A percentile compares a stretch with the other conserved stretches of the same genome.
Evolutionary conservation across 2,329 filamentous ascomycete genomes (phyloP).

Genomic region (Blastomyces gilchristii): DNA sequence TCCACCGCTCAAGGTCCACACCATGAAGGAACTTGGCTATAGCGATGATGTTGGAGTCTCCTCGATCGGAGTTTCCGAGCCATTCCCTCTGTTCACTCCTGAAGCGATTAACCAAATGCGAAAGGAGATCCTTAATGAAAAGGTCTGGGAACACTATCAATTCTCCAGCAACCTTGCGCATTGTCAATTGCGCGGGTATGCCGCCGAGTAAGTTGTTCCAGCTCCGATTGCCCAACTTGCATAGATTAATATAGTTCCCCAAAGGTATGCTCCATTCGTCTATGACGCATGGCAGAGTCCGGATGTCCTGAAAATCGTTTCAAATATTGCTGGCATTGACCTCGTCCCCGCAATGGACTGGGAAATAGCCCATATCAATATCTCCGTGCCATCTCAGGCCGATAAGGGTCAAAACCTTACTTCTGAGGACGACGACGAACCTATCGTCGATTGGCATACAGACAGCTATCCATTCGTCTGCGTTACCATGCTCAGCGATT

Average conservation of each 20-base stretch:
- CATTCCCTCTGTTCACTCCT: conserved; percentile 52
- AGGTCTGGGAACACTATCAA: conserved; percentile 47
- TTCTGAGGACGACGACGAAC: conserved; percentile 41
- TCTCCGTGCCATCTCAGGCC: conserved; percentile 42
- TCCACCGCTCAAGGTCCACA: conserved; percentile 42
- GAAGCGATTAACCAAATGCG: conserved; percentile 55
- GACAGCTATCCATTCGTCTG: conserved; percentile 61
- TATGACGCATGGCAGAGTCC: conserved; percentile 53
- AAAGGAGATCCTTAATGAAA: conserved; percentile 48
- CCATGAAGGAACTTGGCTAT: conserved; percentile 53
- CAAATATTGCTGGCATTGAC: conserved; percentile 46
- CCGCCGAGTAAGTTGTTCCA: conserved; percentile 40
- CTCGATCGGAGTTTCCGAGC: conserved; percentile 52
- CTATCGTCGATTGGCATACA: conserved; percentile 53
- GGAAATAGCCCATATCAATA: conserved; percentile 49
- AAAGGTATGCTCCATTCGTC: conserved; percentile 53
- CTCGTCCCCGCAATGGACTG: conserved; percentile 45
- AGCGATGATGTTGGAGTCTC: conserved; percentile 49
- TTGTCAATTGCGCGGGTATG: conserved; percentile 48
- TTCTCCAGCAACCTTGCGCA: conserved; percentile 51
- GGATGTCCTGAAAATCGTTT: conserved; percentile 40
- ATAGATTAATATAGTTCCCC: neutral
- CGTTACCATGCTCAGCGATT: conserved; percentile 57
- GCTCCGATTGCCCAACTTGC: neutral
- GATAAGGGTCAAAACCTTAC: conserved; percentile 37